Evolutionary conservation across 148 eudicot species (phyloP), one percentile per base, ranked within the genome.

Genomic region (Persicaria tinctoria): DNA sequence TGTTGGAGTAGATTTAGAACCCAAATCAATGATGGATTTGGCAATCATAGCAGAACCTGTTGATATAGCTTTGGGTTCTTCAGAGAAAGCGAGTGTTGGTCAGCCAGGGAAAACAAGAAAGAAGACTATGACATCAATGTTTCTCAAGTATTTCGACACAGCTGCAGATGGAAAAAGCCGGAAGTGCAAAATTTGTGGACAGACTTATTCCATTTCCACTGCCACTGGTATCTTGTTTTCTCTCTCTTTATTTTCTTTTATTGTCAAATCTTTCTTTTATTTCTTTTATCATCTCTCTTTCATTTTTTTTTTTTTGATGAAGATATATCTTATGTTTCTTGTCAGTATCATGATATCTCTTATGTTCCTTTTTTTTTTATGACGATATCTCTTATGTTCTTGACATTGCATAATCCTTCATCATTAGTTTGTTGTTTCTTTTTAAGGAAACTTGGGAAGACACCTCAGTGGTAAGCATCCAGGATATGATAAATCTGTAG

Each of bases 391-490:
- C 73, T 41, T n/a, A 7, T 4, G 53, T 46, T 38, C 53, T 70
- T 18, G 8, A 1, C 12, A n/a, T 64, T 63, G 11, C 50, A 27
- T 69, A 2, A 23, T 23, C 12, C 66, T 53, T 10, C 44, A 27
- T 54, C 41, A 20, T 49, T 68, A 6, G n/a, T 59, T 3, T 60
- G 27, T 68, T 53, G 77, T 49, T 23, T 13, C 53, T 78, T 60
- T 20, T 71, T 77, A 78, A 91, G 97, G 97, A 75, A 93, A 93
- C 83, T 84, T 93, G 86, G 97, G 96, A 68, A 89, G 96, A 72
- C 97, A 93, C 80, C 97, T 93, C 77, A 84, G 90, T 85, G 89
- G 80, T 68, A 93, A 93, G 55, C 97, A 93, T 84, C 89, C 97
- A 47, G 96, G 96, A 76, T 93, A 93, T 82, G 93, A 90, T 77